Conservation (phyloP, 768 basidiomycete genomes). For the Tulasnella calospora region DNA sequence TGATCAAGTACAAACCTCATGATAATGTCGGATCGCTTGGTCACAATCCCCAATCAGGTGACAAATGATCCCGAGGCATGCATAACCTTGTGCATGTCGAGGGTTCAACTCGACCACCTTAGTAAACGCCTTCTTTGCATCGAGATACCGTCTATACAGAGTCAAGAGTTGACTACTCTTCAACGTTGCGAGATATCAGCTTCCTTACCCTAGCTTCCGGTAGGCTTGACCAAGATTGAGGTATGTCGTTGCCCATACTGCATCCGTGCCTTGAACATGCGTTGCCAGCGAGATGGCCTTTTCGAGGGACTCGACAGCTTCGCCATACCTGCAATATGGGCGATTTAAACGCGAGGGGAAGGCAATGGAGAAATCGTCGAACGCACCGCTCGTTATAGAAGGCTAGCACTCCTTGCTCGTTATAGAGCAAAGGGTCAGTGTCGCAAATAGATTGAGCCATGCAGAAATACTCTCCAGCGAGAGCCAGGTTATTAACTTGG, state of each 20-base stretch:
- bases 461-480: conserved; percentile 84
- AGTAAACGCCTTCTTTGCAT: conserved; percentile 69
- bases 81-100: conserved; percentile 72
- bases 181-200: neutral
- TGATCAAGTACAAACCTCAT: conserved; percentile 59
- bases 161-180: conserved; percentile 3
- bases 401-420: conserved; percentile 90
- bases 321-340: conserved; percentile 53
- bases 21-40: conserved; percentile 82
- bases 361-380: conserved; percentile 17
- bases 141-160: conserved; percentile 42
- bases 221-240: conserved; percentile 88
- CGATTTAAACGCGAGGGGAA: neutral
- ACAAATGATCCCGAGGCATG: conserved; percentile 83
- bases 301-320: conserved; percentile 66
- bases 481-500: conserved; percentile 68
- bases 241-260: conserved; percentile 84
- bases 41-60: conserved; percentile 71
- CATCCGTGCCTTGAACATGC: conserved; percentile 77
- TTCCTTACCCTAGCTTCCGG: conserved; percentile 67
- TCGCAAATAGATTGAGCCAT: conserved; percentile 78
- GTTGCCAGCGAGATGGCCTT: conserved; percentile 75
- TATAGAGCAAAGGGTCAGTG: conserved; percentile 81
- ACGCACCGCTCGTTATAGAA: conserved; percentile 78
- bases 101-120: conserved; percentile 83